Base-by-base conservation (phyloP, 495 filamentous ascomycete species). In the Haplographium delicatum region DNA sequence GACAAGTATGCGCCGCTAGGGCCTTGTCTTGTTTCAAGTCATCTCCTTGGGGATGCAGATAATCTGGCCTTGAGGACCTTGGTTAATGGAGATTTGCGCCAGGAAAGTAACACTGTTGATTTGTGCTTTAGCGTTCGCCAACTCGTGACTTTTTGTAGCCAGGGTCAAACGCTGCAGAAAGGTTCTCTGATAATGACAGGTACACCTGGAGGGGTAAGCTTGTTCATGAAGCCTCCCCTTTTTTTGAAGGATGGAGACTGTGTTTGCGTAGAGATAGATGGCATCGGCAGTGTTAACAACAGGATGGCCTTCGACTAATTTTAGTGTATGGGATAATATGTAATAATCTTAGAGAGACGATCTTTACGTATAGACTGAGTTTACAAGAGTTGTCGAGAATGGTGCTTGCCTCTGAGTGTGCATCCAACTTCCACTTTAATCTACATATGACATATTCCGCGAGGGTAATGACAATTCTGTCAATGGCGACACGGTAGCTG, bases 31-130 rank as follows among this genome's bases (percentile, higher is more conserved):
- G n/a, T n/a, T n/a, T n/a, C n/a, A n/a, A n/a, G n/a, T n/a, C n/a
- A n/a, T n/a, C n/a, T n/a, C n/a, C n/a, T n/a, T n/a, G n/a, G n/a
- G n/a, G n/a, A n/a, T n/a, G n/a, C n/a, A n/a, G n/a, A n/a, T n/a
- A n/a, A n/a, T n/a, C 44, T 64, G 20, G 50, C 33, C 2, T 41
- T 70, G 16, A 44, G 47, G 8, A 69, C 69, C 8, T 63, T 59
- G 42, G 63, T 72, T 8, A 72, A 74, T 50, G 72, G 71, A 3
- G 43, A 69, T 43, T 44, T 58, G 22, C 62, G 62, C 47, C 72
- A 75, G 34, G 35, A 59, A 13, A 11, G 13, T 3, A 13, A 13
- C 4, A 4, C 10, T 4, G 33, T n/a, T 11, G 33, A 35, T 35
- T 35, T 35, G 33, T n/a, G 13, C 4, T 35, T 35, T 35, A 16